Conservation (phyloP, 2,329 filamentous ascomycete genomes). For the Albophoma yamanashiensis region DNA sequence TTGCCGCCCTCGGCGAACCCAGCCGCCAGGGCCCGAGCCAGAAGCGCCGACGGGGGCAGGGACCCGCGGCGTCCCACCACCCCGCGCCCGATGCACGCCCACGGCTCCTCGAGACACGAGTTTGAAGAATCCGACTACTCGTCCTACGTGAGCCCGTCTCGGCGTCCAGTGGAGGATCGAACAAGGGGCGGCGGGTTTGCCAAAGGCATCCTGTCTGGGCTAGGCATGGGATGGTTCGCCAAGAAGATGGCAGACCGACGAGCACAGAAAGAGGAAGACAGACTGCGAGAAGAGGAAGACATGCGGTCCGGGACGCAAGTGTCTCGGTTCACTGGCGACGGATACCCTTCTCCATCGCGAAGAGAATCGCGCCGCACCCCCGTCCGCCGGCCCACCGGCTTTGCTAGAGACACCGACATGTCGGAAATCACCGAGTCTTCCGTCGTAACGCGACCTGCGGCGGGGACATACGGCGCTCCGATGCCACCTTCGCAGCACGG, state of each 20-base stretch:
- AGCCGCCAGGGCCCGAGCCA: constrained; percentile 30
- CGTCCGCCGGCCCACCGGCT: constrained; percentile 18
- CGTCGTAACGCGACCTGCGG: constrained; percentile 17
- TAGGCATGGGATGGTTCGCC: constrained; percentile 59
- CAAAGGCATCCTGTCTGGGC: constrained; percentile 47
- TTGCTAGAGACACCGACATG: constrained; percentile 14
- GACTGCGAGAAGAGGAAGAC: constrained; percentile 39
- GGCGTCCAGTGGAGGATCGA: constrained; percentile 34
- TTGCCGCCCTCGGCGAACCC: constrained; percentile 37
- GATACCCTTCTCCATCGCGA: constrained; percentile 39
- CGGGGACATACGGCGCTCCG: constrained; percentile 11
- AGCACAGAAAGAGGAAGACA: constrained; percentile 35
- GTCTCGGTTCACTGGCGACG: constrained; percentile 62
- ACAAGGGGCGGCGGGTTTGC: constrained; percentile 36
- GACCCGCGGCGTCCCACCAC: constrained; percentile 31
- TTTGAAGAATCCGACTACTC: constrained; percentile 46
- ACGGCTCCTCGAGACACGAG: constrained; percentile 31
- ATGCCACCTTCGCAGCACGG: constrained; percentile 8
- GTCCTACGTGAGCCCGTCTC: constrained; percentile 53
- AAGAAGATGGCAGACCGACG: constrained; percentile 51
- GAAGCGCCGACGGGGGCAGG: constrained; percentile 31
- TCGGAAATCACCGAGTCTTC: constrained; percentile 26
- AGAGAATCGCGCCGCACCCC: constrained; percentile 19
- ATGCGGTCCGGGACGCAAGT: constrained; percentile 47
- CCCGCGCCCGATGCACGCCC: constrained; percentile 35